A percentile compares a stretch with the other conserved stretches of the same genome.
phyloP scores from a whole-genome alignment of 768 basidiomycete species.

The Russula brevipes region DNA sequence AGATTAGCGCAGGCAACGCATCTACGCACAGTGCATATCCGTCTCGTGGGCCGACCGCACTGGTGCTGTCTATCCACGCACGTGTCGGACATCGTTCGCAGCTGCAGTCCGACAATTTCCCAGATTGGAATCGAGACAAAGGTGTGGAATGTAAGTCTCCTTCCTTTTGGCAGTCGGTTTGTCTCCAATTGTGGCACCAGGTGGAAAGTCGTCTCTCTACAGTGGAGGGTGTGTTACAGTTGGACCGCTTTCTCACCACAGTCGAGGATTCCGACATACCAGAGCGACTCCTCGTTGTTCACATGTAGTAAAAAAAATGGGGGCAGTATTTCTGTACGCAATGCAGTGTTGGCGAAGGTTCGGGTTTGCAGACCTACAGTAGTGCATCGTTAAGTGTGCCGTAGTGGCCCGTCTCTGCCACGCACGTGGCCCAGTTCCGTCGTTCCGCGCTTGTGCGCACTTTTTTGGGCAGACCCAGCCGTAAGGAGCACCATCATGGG shows the following conservation, averaged over 20 bases:
- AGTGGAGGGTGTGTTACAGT: not conserved
- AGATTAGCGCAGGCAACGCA: slow-evolving; percentile 42
- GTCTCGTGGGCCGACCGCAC: slow-evolving; percentile 33
- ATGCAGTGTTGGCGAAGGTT: not conserved
- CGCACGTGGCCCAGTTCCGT: slow-evolving; percentile 8
- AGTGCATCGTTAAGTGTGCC: no score
- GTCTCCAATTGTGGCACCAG: not conserved
- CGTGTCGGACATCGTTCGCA: slow-evolving; percentile 40
- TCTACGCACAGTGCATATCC: slow-evolving; percentile 58
- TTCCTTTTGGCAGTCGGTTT: not conserved
- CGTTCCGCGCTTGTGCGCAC: no score
- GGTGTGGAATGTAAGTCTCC: slow-evolving; percentile 59
- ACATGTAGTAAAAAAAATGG: not conserved
- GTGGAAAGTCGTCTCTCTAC: slow-evolving; percentile 9
- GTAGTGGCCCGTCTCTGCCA: not conserved
- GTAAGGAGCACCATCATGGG: not conserved
- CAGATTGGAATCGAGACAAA: slow-evolving; percentile 65
- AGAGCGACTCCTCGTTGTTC: slow-evolving; percentile 13
- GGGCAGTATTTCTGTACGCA: not conserved
- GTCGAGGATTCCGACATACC: slow-evolving; percentile 8
- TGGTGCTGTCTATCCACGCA: slow-evolving; percentile 17
- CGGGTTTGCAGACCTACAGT: not conserved
- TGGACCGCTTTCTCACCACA: slow-evolving; percentile 2
- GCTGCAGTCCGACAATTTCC: slow-evolving; percentile 47
- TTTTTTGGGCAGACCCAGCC: not conserved